Base-by-base conservation (phyloP, 305 asterid species). In the Rubia balearica region DNA sequence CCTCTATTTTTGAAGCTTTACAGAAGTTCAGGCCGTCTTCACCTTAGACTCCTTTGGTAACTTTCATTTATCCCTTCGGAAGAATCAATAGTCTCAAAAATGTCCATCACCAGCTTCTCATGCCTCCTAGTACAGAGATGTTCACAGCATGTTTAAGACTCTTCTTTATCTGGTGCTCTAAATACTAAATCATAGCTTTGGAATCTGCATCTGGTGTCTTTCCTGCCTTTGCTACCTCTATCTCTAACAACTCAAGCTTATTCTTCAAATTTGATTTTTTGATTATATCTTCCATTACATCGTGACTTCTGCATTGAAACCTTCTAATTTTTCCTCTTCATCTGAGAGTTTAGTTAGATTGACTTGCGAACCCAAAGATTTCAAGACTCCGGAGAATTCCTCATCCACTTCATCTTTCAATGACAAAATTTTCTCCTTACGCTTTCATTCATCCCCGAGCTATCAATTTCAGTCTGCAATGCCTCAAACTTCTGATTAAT, bases 181-280 rank as follows among this genome's bases (percentile, higher is more conserved):
- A 77, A 27, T 83, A 80, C 81, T 79, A 79, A 73, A 90, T 85
- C 87, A 80, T 86, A 65, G 66, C 72, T 79, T 82, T 83, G 4
- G 89, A 70, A 60, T 83, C 86, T 33, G 76, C 80, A 79, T 77
- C 80, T 22, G 88, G 81, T 33, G 83, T 66, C 74, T 76, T 76
- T 56, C 86, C 93, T 56, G 83, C 87, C 76, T 84, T 87, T 13
- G 67, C 85, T 49, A 80, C 84, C 80, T 83, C 89, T 27, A 72
- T 16, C 78, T 86, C 87, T 62, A 92, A 81, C 79, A 80, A 75
- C 74, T 92, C 93, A 48, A 90, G 84, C 82, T 78, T 89, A 53
- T 79, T 81, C 78, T 85, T 90, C 89, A 92, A 77, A 73, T 82
- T 90, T 7, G 89, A 76, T 19, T 96, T 84, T 71, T 49, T 70